These are phyloP conservation scores for Solanum chacoense DNA, from an alignment of 305 asterid genomes.

Conservation along the genomic window DNA sequence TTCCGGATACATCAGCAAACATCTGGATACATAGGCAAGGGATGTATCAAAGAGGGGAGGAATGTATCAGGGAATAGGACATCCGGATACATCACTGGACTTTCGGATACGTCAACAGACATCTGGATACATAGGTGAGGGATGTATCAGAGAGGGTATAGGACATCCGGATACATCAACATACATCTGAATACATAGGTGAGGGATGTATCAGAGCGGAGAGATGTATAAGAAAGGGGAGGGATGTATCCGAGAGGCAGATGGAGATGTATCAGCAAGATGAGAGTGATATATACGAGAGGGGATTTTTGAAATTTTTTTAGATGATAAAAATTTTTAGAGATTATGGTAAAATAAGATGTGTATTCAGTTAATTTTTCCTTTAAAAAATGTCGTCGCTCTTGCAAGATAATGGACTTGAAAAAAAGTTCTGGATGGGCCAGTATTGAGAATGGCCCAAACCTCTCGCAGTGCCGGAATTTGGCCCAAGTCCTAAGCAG, in stretches of 20 bases:
- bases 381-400: background rate
- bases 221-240: background rate
- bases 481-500: background rate
- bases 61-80: too few species aligned
- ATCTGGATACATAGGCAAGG: rapidly evolving
- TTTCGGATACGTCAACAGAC: too few species aligned
- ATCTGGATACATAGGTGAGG: too few species aligned
- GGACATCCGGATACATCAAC: background rate
- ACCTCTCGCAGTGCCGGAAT: background rate
- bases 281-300: background rate
- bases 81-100: too few species aligned
- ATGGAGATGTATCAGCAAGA: background rate
- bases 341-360: too few species aligned
- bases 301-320: rapidly evolving
- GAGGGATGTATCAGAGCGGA: background rate
- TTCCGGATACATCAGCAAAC: too few species aligned
- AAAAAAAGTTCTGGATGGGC: background rate
- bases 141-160: too few species aligned
- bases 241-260: background rate
- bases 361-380: background rate
- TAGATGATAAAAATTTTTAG: too few species aligned
- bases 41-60: too few species aligned
- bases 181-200: background rate
- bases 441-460: background rate
- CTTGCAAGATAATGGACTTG: background rate